These are phyloP conservation scores for Diaporthe humulicola DNA, from an alignment of 2,329 filamentous ascomycete species.

Conservation along the genomic window DNA sequence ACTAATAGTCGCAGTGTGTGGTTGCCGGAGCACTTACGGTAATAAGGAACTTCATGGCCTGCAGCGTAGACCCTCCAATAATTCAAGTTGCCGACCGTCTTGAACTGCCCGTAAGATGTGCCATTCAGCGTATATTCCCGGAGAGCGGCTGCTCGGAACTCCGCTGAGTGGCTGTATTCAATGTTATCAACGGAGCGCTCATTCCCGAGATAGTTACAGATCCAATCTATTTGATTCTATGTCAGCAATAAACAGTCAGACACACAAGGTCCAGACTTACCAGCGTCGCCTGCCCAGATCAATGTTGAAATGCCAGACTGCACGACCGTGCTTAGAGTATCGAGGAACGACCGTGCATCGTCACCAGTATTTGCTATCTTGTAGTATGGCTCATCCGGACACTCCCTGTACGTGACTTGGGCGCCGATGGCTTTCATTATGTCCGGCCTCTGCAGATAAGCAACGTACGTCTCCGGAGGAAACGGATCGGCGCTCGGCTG, in stretches of 20 bases:
- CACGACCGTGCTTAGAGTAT: slow-evolving; percentile 17
- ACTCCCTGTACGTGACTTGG: slow-evolving; percentile 40
- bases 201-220: slow-evolving; percentile 34
- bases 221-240: slow-evolving; percentile 21
- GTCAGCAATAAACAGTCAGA: neutral
- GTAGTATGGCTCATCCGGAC: slow-evolving; percentile 37
- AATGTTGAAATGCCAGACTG: slow-evolving; percentile 32
- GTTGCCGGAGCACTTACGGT: slow-evolving; percentile 20
- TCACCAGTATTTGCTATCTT: slow-evolving; percentile 33
- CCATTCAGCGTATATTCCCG: slow-evolving; percentile 27
- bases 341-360: slow-evolving; percentile 27
- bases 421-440: slow-evolving; percentile 45
- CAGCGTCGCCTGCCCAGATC: slow-evolving; percentile 38
- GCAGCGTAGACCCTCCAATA: slow-evolving; percentile 29
- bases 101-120: slow-evolving; percentile 31
- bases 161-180: slow-evolving; percentile 4
- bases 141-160: slow-evolving; percentile 27
- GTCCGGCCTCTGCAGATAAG: slow-evolving; percentile 43
- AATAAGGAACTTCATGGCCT: slow-evolving; percentile 35
- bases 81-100: slow-evolving; percentile 30
- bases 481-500: slow-evolving; percentile 44
- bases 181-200: slow-evolving; percentile 13
- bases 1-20: too few relatives aligned
- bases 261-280: neutral
- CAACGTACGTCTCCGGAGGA: slow-evolving; percentile 45